Percentiles rank a stretch among this genome's conserved stretches.
These are phyloP conservation scores for Fusarium lateritium DNA, from an alignment of 2,329 filamentous ascomycete genomes.

Conservation along the genomic window DNA sequence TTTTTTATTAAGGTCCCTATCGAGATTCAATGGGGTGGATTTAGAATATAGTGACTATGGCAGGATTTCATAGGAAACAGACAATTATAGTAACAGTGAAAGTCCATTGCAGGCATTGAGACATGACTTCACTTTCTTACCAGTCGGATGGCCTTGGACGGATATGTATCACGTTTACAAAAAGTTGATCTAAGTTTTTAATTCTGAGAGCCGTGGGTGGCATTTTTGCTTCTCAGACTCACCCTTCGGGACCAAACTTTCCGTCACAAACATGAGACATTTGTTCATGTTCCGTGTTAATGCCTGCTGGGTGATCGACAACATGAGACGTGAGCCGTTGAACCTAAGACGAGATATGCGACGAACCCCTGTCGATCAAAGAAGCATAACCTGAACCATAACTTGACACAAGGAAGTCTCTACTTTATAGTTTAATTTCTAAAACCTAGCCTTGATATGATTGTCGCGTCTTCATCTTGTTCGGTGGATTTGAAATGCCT, in stretches of 20 bases:
- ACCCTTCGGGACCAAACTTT: conserved; percentile 5
- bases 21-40: no score
- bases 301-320: conserved; percentile 16
- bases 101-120: no score
- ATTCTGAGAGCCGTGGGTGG: no score
- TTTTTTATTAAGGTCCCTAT: no score
- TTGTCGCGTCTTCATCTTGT: neutral
- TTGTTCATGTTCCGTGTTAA: conserved; percentile 9
- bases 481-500: neutral
- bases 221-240: no score
- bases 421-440: neutral
- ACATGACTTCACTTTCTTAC: no score
- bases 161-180: no score
- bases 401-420: neutral
- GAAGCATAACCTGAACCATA: conserved; percentile 36
- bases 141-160: no score
- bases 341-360: conserved; percentile 6
- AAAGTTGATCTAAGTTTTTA: no score
- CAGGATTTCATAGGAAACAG: no score
- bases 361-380: conserved; percentile 26
- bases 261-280: conserved; percentile 27
- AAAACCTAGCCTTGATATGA: neutral
- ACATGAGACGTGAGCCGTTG: conserved; percentile 9
- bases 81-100: no score
- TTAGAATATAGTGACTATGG: no score